These are phyloP conservation scores for Hypoxylon sp. DNA, from an alignment of 2,329 filamentous ascomycete genomes.

Conservation along the genomic window DNA sequence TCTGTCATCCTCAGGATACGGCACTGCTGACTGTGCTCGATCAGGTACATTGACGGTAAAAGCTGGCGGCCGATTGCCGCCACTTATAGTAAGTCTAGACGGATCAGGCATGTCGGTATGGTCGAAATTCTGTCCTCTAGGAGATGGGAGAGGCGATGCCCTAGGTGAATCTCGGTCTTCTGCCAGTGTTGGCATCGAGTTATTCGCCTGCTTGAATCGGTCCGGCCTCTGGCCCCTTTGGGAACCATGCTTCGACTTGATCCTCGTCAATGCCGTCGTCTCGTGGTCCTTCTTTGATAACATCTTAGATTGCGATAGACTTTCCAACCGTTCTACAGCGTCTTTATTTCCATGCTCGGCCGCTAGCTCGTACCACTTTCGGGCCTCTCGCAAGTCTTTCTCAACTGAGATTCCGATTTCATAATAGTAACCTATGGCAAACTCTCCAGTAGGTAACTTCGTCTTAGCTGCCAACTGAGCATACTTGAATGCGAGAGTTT, in stretches of 20 bases:
- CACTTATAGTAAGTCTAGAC: constrained; percentile 57
- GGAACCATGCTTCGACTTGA: constrained; percentile 85
- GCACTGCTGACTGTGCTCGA: constrained; percentile 71
- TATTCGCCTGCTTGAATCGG: constrained; percentile 66
- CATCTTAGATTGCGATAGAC: constrained; percentile 84
- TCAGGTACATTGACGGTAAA: constrained; percentile 67
- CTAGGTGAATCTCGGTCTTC: constrained; percentile 59
- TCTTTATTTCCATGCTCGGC: constrained; percentile 94
- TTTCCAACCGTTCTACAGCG: constrained; percentile 84
- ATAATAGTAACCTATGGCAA: constrained; percentile 96
- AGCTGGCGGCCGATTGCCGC: constrained; percentile 61
- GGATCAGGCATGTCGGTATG: constrained; percentile 64
- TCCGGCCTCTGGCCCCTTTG: constrained; percentile 74
- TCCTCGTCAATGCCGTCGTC: constrained; percentile 87
- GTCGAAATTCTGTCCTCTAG: constrained; percentile 59
- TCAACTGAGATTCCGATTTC: constrained; percentile 94
- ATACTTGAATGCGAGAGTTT: constrained; percentile 92
- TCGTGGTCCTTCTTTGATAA: constrained; percentile 94
- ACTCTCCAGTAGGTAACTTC: constrained; percentile 91
- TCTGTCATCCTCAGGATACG: constrained; percentile 79
- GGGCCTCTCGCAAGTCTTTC: constrained; percentile 85
- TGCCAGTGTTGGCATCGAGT: constrained; percentile 64
- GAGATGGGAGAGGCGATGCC: constrained; percentile 61
- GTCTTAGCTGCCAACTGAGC: constrained; percentile 87
- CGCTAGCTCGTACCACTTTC: constrained; percentile 91